A percentile compares a stretch with the other conserved stretches of the same genome.
These are phyloP conservation scores for Phialocephala sp. DNA, from an alignment of 2,329 filamentous ascomycete genomes.

Conservation along the genomic window DNA sequence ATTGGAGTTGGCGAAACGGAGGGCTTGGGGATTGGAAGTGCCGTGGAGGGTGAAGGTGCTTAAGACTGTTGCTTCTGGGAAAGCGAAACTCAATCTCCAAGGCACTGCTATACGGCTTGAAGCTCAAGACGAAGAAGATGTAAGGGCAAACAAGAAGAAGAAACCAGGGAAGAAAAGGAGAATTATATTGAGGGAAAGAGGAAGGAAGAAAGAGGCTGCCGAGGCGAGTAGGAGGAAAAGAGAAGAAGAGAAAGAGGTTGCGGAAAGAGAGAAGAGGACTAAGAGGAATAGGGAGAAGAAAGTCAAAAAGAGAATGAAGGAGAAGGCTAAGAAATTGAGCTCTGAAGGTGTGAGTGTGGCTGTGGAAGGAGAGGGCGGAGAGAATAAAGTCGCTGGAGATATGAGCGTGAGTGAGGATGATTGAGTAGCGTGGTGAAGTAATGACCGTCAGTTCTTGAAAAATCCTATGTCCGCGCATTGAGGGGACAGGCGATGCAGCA, in stretches of 20 bases:
- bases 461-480: no score
- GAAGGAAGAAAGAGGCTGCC: constrained; percentile 45
- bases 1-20: constrained; percentile 48
- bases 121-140: not conserved
- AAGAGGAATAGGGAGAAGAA: constrained; percentile 65
- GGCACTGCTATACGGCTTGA: not conserved
- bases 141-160: constrained; percentile 43
- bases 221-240: constrained; percentile 47
- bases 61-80: no score
- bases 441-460: no score
- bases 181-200: constrained; percentile 54
- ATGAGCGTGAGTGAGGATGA: no score
- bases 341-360: constrained; percentile 12
- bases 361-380: constrained; percentile 13
- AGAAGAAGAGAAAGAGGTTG: constrained; percentile 58
- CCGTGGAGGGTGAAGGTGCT: constrained; percentile 61
- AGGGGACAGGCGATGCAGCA: no score
- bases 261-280: constrained; percentile 66
- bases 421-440: no score
- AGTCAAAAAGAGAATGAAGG: constrained; percentile 62
- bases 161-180: constrained; percentile 64
- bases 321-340: constrained; percentile 56
- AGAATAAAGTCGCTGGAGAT: not conserved
- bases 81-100: not conserved
- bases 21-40: constrained; percentile 63